Percentiles rank a stretch among this genome's conserved stretches.
Evolutionary conservation across 352 stramenopile genomes (phyloP).

Genomic region (Pilasporangium apinafurcum): DNA sequence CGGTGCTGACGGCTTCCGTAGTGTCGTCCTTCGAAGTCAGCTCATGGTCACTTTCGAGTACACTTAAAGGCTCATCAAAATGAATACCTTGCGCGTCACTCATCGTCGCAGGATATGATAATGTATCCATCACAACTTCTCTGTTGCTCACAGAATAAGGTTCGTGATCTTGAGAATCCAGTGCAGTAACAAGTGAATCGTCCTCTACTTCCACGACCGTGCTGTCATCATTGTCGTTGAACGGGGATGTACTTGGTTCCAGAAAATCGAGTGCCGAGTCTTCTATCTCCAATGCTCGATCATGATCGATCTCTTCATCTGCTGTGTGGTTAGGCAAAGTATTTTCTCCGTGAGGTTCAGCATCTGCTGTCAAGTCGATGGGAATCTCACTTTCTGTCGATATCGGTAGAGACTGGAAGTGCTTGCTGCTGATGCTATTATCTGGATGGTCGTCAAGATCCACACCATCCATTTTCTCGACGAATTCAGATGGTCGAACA

Average conservation of each 20-base stretch:
- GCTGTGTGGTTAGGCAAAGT: no score
- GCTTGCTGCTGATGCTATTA: no score
- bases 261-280: slow-evolving; percentile 21
- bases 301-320: background rate
- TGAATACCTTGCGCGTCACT: slow-evolving; percentile 53
- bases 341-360: no score
- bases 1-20: background rate
- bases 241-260: slow-evolving; percentile 7
- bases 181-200: background rate
- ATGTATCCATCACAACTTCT: no score
- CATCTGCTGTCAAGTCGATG: no score
- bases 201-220: background rate
- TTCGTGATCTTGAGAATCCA: background rate
- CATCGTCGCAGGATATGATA: slow-evolving; percentile 11
- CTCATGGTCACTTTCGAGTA: slow-evolving; percentile 6
- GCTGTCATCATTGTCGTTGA: slow-evolving; percentile 5
- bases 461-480: background rate
- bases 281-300: slow-evolving; percentile 2
- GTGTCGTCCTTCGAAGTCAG: background rate
- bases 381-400: no score
- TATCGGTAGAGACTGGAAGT: no score
- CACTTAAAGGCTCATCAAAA: slow-evolving; percentile 8
- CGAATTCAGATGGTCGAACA: background rate
- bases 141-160: no score
- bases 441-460: no score